Percentiles rank a stretch among this genome's conserved stretches.
These are phyloP conservation scores for Xylariaceae sp. DNA, from an alignment of 2,329 filamentous ascomycete species.

Conservation along the genomic window DNA sequence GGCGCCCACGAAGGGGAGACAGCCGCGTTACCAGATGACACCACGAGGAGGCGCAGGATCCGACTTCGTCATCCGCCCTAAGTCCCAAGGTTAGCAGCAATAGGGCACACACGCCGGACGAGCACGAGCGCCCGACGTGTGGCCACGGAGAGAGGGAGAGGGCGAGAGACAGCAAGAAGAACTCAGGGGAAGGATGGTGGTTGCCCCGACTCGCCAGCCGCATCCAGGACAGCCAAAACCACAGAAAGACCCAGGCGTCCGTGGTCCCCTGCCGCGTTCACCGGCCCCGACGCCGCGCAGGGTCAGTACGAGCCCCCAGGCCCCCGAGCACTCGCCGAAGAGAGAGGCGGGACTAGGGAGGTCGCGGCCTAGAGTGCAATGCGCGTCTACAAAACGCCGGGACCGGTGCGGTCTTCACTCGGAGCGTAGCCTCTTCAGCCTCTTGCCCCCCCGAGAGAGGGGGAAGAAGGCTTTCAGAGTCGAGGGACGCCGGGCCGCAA, in stretches of 20 bases:
- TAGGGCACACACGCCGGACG: background rate
- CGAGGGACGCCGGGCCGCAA: no score
- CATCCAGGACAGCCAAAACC: conserved; percentile 10
- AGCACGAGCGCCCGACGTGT: conserved; percentile 1
- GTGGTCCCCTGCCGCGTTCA: conserved; percentile 9
- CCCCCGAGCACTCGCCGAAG: background rate
- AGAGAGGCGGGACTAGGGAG: no score
- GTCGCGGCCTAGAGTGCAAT: conserved; percentile 8
- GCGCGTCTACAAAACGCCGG: background rate
- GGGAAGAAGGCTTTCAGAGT: no score
- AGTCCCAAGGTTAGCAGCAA: background rate
- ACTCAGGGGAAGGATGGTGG: background rate
- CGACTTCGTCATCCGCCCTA: conserved; percentile 4
- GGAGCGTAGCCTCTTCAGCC: conserved; percentile 6
- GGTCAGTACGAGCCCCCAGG: conserved; percentile 8
- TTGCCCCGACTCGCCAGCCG: conserved; percentile 1
- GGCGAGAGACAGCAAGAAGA: background rate
- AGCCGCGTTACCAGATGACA: conserved; percentile 5
- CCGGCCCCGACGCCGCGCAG: conserved; percentile 1
- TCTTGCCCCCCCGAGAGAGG: no score
- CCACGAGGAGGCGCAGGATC: conserved; percentile 5
- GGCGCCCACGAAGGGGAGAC: background rate
- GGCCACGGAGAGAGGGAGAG: background rate
- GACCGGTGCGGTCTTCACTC: conserved; percentile 5
- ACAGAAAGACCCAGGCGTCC: conserved; percentile 12